Percentiles rank a stretch among this genome's conserved stretches.
phyloP scores from a whole-genome alignment of 345 rosid genomes.

The Eucalyptus albens region DNA sequence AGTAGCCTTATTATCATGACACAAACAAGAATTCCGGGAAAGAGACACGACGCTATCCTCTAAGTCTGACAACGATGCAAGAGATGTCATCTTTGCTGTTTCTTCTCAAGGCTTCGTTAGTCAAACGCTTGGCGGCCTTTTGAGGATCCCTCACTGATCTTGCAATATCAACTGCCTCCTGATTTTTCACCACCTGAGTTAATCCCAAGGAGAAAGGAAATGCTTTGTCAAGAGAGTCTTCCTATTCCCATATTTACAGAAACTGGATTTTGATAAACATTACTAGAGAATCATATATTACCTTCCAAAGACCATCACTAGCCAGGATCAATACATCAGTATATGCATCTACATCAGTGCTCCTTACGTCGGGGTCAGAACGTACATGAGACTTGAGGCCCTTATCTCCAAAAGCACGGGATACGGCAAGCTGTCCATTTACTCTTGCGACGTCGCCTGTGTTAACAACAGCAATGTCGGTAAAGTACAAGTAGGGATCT shows the following conservation, averaged over 20 bases:
- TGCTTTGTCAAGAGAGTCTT: background rate
- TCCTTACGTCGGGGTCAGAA: slow-evolving; percentile 49
- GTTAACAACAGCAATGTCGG: background rate
- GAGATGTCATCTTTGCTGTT: slow-evolving; percentile 59
- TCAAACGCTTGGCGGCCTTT: slow-evolving; percentile 33
- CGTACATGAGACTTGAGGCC: slow-evolving; percentile 55
- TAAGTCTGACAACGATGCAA: slow-evolving; percentile 49
- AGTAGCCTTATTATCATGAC: background rate
- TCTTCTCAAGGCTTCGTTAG: slow-evolving; percentile 31
- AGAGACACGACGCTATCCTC: background rate
- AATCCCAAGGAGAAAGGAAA: background rate
- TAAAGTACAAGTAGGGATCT: background rate
- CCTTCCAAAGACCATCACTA: slow-evolving; percentile 76
- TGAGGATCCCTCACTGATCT: slow-evolving; percentile 33
- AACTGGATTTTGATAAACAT: background rate
- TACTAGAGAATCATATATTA: background rate
- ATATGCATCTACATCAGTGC: slow-evolving; percentile 11
- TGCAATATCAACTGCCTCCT: slow-evolving; percentile 47
- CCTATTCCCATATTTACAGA: background rate
- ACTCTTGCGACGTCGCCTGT: slow-evolving; percentile 66
- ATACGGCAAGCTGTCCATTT: slow-evolving; percentile 60
- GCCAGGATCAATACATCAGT: slow-evolving; percentile 63
- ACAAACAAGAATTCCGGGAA: background rate
- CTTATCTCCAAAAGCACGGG: slow-evolving; percentile 69
- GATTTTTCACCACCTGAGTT: slow-evolving; percentile 40